Evolutionary conservation across 805 yeast species (phyloP), one percentile per base, ranked within the genome.

Genomic region (Brettanomyces nanus): DNA sequence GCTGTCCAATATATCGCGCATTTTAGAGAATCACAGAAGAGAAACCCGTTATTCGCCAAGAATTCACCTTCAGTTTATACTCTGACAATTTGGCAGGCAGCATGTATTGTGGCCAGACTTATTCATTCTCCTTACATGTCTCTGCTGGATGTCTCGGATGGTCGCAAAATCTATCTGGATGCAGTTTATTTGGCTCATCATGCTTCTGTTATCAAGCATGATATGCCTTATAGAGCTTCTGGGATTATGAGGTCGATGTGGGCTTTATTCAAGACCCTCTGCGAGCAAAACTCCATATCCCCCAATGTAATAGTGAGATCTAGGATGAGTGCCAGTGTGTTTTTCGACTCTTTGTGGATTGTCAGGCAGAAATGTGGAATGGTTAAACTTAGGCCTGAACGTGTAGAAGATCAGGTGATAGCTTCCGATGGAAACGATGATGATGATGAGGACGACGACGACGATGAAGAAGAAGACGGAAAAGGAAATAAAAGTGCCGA

Each of bases 181-280:
- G 92, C 92, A 1, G 76, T 84, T 18, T 66, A 71, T 15, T 59
- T 84, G 33, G 77, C 92, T 2, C 72, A 77, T 40, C 77, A 77
- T 42, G 94, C 95, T 0, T 85, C 96, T 0, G 80, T 90, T 21
- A 66, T 85, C 49, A 86, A 86, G 50, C 92, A 89, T 60, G 98
- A 90, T 54, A 79, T 92, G 69, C 85, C 97, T 0, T 85, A 85
- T 56, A 72, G 97, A 46, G 84, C 95, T 0, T 79, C 95, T 33
- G 96, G 95, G 6, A 86, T 92, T 42, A 85, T 92, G 92, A 74
- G 83, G 51, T 87, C 87, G 53, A 80, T 87, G 66, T 90, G 98
- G 98, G 85, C 82, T 42, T 67, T 87, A 42, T 84, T 84, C 58
- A 73, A 80, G 36, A 70, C 80, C 4, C 63, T 87, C 47, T 74